A percentile compares a stretch with the other conserved stretches of the same genome.
Evolutionary conservation across 2,329 filamentous ascomycete genomes (phyloP).

Genomic region (Pseudopithomyces chartarum): DNA sequence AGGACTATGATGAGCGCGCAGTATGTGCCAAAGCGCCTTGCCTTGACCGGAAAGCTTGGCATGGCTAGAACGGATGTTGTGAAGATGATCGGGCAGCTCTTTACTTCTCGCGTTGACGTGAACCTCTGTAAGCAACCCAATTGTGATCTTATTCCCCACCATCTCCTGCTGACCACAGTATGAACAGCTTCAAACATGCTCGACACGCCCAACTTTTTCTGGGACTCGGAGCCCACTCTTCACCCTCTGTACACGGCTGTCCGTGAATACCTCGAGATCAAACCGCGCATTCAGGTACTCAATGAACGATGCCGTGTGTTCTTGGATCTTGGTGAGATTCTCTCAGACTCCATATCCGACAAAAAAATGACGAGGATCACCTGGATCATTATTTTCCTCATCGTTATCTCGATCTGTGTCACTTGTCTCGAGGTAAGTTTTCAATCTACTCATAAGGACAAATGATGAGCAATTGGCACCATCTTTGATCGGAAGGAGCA

Average conservation of each 20-base stretch:
- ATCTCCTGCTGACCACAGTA: not conserved
- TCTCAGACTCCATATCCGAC: constrained; percentile 89
- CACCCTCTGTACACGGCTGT: constrained; percentile 94
- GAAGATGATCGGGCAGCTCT: constrained; percentile 85
- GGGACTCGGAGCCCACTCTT: constrained; percentile 94
- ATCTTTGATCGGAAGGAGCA: not conserved
- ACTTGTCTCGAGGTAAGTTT: constrained; percentile 73
- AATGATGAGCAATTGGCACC: not conserved
- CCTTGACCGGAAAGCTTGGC: constrained; percentile 85
- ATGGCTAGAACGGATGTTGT: constrained; percentile 93
- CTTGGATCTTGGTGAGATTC: constrained; percentile 91
- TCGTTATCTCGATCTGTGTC: constrained; percentile 86
- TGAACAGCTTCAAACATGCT: constrained; percentile 85
- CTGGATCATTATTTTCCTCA: constrained; percentile 97
- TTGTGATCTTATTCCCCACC: not conserved
- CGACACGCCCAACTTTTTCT: constrained; percentile 96
- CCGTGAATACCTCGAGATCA: constrained; percentile 96
- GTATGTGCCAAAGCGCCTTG: constrained; percentile 85
- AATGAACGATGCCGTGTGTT: constrained; percentile 98
- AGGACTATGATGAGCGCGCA: constrained; percentile 92
- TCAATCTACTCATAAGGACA: no score
- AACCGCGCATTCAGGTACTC: constrained; percentile 91
- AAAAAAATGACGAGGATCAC: constrained; percentile 96
- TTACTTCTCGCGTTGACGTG: constrained; percentile 93
- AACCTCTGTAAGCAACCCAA: constrained; percentile 80